phyloP scores from a whole-genome alignment of 306 rosid species.

The Trifolium pratense region DNA sequence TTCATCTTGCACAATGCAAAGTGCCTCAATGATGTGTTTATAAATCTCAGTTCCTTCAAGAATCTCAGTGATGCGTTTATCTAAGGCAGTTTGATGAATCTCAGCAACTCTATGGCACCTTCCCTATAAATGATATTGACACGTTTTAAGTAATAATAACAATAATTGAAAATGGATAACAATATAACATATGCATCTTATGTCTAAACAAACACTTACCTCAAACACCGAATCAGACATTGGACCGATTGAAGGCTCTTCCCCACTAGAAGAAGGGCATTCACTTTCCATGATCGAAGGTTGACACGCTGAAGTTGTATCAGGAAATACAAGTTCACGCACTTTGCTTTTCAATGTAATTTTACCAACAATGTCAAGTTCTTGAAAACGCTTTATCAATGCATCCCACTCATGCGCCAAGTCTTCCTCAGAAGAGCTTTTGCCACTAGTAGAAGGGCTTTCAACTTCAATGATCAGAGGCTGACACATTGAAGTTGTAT shows the following conservation, averaged over 20 bases:
- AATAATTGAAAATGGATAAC: neutral
- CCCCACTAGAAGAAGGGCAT: neutral
- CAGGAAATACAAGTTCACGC: neutral
- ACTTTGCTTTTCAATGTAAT: neutral
- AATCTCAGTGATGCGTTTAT: neutral
- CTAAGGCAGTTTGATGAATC: neutral
- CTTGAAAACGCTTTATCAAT: neutral
- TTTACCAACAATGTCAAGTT: neutral
- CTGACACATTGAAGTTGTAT: neutral
- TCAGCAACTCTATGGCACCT: constrained; percentile 6
- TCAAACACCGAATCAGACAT: neutral
- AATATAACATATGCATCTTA: neutral
- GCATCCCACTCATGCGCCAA: neutral
- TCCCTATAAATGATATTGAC: neutral
- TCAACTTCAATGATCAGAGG: neutral
- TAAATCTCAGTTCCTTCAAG: neutral
- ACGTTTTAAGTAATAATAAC: neutral
- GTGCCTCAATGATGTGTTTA: neutral
- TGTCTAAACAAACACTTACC: constrained; percentile 11
- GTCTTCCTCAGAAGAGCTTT: neutral
- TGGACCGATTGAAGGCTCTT: neutral
- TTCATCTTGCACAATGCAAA: neutral
- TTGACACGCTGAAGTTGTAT: neutral
- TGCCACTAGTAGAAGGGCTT: neutral
- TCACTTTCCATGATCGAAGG: neutral